A percentile compares a stretch with the other conserved stretches of the same genome.
Conservation (phyloP, 1,139 yeast genomes). For the Zygoascus hellenicus region DNA sequence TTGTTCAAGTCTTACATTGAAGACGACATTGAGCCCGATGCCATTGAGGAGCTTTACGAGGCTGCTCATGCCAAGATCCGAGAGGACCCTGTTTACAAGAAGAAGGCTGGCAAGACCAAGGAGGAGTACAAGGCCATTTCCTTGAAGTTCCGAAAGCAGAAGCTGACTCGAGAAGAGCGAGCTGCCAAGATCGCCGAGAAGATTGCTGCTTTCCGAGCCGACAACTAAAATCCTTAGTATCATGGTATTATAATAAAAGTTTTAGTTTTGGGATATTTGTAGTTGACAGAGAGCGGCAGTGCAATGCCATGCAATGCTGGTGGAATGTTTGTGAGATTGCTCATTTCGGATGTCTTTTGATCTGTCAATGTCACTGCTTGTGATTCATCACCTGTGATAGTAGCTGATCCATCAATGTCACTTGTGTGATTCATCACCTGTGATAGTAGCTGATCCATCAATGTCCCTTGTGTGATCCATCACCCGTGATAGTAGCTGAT, state of each 20-base stretch:
- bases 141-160: conserved; percentile 82
- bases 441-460: no score
- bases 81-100: conserved; percentile 81
- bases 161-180: conserved; percentile 91
- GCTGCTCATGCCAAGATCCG: conserved; percentile 95
- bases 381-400: no score
- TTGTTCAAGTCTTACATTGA: conserved; percentile 95
- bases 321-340: no score
- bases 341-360: no score
- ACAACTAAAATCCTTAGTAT: conserved; percentile 15
- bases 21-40: conserved; percentile 97
- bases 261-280: not conserved
- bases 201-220: conserved; percentile 52
- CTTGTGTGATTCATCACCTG: no score
- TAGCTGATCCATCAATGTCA: no score
- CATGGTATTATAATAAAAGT: conserved; percentile 5
- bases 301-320: no score
- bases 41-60: conserved; percentile 89
- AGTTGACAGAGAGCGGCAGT: no score
- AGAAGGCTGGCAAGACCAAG: conserved; percentile 92
- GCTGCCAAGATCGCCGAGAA: conserved; percentile 81
- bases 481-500: no score
- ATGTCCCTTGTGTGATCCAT: no score
- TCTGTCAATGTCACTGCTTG: no score
- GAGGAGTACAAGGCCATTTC: conserved; percentile 97